phyloP scores from a whole-genome alignment of 345 rosid genomes.

The Camelina sativa region DNA sequence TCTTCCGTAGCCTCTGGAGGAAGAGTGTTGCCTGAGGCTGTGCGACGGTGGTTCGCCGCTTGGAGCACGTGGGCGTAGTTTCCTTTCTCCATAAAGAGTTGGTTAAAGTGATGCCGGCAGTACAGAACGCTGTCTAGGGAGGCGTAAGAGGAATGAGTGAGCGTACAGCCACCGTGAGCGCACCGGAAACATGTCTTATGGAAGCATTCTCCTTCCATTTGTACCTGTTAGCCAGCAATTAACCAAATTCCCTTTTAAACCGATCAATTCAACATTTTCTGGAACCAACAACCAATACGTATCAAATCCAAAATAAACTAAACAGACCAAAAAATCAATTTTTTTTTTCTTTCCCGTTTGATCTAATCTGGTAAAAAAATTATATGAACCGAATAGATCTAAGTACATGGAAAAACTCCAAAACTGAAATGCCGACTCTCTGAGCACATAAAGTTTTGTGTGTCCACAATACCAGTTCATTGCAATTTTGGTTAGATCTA shows the following conservation, averaged over 20 bases:
- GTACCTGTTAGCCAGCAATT: slow-evolving; percentile 45
- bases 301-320: background rate
- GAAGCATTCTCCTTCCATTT: slow-evolving; percentile 89
- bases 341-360: background rate
- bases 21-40: slow-evolving; percentile 54
- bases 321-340: background rate
- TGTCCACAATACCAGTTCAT: background rate
- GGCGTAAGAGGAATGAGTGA: slow-evolving; percentile 95
- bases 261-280: background rate
- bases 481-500: background rate
- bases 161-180: slow-evolving; percentile 87
- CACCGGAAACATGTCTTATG: slow-evolving; percentile 98
- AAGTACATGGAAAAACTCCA: background rate
- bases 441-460: background rate
- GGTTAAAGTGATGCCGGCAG: slow-evolving; percentile 96
- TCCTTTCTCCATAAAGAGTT: slow-evolving; percentile 95
- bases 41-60: slow-evolving; percentile 67
- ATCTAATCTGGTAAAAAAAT: background rate
- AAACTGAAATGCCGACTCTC: background rate
- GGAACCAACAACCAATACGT: background rate
- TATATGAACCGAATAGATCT: background rate
- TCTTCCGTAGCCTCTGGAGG: slow-evolving; percentile 57
- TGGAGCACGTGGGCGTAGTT: slow-evolving; percentile 83
- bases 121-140: slow-evolving; percentile 85
- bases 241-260: background rate